Evolutionary conservation across 441 rosid genomes (phyloP).

Genomic region (Macaranga tanarius): DNA sequence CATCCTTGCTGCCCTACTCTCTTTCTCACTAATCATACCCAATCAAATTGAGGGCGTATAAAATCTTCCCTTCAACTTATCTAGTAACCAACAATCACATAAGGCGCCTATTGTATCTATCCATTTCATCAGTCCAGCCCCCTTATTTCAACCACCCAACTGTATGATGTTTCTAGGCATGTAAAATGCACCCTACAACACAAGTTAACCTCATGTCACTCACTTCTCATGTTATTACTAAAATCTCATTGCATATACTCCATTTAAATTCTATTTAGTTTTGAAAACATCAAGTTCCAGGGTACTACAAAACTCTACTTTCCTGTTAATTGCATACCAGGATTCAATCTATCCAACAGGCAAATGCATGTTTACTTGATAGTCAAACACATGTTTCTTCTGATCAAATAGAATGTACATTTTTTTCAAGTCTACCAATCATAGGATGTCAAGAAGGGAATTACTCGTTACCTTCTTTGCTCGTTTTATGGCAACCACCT

Average conservation of each 20-base stretch:
- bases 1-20: too few relatives aligned
- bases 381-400: not conserved
- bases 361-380: not conserved
- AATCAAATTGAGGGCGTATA: too few relatives aligned
- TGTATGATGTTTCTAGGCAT: not conserved
- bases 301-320: not conserved
- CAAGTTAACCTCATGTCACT: not conserved
- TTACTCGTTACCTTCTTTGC: conserved; percentile 73
- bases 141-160: not conserved
- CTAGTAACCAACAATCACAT: too few relatives aligned
- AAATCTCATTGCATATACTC: not conserved
- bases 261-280: not conserved
- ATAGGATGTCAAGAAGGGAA: conserved; percentile 9
- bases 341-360: not conserved
- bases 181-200: not conserved
- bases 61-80: too few relatives aligned
- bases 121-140: not conserved
- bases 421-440: not conserved
- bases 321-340: not conserved
- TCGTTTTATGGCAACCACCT: conserved; percentile 87
- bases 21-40: too few relatives aligned
- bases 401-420: not conserved
- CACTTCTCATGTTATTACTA: not conserved
- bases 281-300: not conserved
- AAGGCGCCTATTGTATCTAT: too few relatives aligned